A percentile compares a stretch with the other conserved stretches of the same genome.
These are phyloP conservation scores for Margaritispora aquatica DNA, from an alignment of 495 filamentous ascomycete species.

Conservation along the genomic window DNA sequence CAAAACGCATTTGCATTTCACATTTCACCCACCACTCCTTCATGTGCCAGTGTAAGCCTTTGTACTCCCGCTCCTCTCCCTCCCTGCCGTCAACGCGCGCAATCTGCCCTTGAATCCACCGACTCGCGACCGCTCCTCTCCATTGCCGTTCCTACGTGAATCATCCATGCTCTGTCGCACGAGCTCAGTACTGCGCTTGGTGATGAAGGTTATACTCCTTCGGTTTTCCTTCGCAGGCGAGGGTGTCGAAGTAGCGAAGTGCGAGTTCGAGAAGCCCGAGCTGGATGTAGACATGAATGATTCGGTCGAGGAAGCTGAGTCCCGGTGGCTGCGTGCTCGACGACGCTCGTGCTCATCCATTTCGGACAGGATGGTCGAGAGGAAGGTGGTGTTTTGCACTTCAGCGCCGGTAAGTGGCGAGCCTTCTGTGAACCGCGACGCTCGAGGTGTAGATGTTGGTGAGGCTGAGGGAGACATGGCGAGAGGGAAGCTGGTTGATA, in stretches of 20 bases:
- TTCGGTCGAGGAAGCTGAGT: constrained; percentile 4
- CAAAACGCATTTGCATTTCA: background rate
- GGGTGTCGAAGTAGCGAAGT: too few relatives aligned
- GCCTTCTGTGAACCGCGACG: constrained; percentile 3
- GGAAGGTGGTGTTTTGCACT: background rate
- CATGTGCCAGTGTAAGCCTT: background rate
- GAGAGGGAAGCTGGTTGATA: background rate
- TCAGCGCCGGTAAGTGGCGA: background rate
- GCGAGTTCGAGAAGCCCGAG: background rate
- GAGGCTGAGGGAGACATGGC: background rate
- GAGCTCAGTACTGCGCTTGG: constrained; percentile 1
- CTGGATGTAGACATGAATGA: background rate
- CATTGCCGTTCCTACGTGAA: constrained; percentile 1
- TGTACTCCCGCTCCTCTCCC: background rate
- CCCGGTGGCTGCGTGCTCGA: constrained; percentile 2
- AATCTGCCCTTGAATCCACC: constrained; percentile 13
- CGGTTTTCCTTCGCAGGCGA: constrained; percentile 7
- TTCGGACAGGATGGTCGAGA: constrained; percentile 17
- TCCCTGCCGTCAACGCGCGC: constrained; percentile 11
- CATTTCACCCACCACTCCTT: background rate
- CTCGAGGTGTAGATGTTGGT: background rate
- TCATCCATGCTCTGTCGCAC: constrained; percentile 2
- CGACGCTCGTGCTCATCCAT: constrained; percentile 15
- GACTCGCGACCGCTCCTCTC: constrained; percentile 14
- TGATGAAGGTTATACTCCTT: constrained; percentile 18